Conservation (phyloP, 352 stramenopile species). For the Elongisporangium prolatum region DNA sequence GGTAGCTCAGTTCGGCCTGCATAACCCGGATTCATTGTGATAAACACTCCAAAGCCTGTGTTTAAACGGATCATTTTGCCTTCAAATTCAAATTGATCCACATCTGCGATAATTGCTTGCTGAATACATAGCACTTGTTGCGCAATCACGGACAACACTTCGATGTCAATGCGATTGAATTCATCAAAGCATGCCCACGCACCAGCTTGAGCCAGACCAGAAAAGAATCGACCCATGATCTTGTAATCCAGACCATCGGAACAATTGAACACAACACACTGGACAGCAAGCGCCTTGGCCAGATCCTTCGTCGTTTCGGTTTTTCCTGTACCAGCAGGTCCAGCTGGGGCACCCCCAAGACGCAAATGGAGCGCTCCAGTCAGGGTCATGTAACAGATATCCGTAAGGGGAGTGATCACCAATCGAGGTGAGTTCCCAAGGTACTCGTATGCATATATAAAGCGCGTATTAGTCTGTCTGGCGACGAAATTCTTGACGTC, state of each 20-base stretch:
- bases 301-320: conserved; percentile 95
- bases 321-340: conserved; percentile 92
- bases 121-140: conserved; percentile 95
- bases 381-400: conserved; percentile 93
- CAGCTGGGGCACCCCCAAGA: conserved; percentile 89
- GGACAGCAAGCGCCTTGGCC: conserved; percentile 90
- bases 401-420: conserved; percentile 80
- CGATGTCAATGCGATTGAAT: conserved; percentile 96
- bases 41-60: conserved; percentile 92
- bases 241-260: conserved; percentile 95
- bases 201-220: conserved; percentile 88
- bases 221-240: conserved; percentile 96
- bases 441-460: conserved; percentile 87
- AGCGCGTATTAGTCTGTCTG: conserved; percentile 77
- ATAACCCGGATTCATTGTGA: conserved; percentile 95
- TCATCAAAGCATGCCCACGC: conserved; percentile 96
- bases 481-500: conserved; percentile 85
- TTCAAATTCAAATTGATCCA: conserved; percentile 92
- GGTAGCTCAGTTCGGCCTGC: conserved; percentile 90
- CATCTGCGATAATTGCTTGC: conserved; percentile 89
- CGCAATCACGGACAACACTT: conserved; percentile 94
- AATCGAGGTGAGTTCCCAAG: conserved; percentile 77
- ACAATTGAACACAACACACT: conserved; percentile 96
- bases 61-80: conserved; percentile 90
- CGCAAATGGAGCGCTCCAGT: conserved; percentile 92